Base-by-base conservation (phyloP, 208 protist species). In the Leishmania braziliensis region DNA sequence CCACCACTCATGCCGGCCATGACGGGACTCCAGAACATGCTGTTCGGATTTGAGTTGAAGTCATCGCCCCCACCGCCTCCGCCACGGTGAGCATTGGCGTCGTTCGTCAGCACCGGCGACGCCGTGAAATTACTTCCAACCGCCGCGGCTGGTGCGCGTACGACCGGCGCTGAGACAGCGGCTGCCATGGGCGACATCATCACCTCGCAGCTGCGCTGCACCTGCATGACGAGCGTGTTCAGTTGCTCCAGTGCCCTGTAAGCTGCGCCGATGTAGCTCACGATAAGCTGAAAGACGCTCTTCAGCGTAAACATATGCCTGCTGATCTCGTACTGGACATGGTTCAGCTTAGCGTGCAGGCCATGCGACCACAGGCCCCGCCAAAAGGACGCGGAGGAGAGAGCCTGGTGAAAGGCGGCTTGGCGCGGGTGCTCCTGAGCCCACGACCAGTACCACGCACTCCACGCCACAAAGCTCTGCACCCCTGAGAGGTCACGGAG, bases 381-480 rank as follows among this genome's bases (percentile, higher is more conserved):
- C 86, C 90, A 95, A 76, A 90, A 92, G 66, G 69, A 73, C 16
- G 36, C 46, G 53, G 81, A 90, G 33, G 80, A 77, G 36, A 95
- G 84, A 6, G 84, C 85, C 48, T 85, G 80, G 81, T 94, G 87
- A 6, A 92, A 75, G 23, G 88, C 78, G 29, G 90, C 85, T 75
- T 88, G 77, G 5, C 77, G 73, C 5, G 78, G 74, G 76, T 94
- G 87, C 48, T 89, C 80, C 80, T 92, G 85, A 29, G 90, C 92
- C 89, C 90, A 95, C 0, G 89, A 91, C 90, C 92, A 94, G 87
- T 94, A 95, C 83, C 82, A 91, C 43, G 86, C 79, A 77, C 91
- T 87, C 89, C 90, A 94, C 33, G 92, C 85, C 6, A 93, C 81
- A 26, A 86, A 68, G 36, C 87, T 89, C 62, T 95, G 90, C 71